Percentiles rank a stretch among this genome's conserved stretches.
phyloP scores from a whole-genome alignment of 2,329 filamentous ascomycete species.

The Elsinoe batatas region DNA sequence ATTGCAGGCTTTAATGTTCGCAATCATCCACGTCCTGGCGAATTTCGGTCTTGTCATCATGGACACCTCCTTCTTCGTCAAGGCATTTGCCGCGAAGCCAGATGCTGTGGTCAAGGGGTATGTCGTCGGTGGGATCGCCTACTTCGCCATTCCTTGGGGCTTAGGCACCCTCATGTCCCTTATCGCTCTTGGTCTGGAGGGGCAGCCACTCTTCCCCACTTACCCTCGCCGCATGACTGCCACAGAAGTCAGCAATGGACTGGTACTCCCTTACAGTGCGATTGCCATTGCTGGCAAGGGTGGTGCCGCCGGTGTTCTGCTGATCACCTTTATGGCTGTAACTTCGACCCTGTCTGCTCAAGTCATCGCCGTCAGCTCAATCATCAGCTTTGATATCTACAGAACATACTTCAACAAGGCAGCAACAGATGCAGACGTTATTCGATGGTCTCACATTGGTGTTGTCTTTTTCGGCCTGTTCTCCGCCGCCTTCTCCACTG shows the following conservation, averaged over 20 bases:
- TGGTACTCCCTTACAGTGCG: slow-evolving; percentile 40
- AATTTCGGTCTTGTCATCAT: slow-evolving; percentile 43
- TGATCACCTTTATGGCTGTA: slow-evolving; percentile 44
- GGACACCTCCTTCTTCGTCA: slow-evolving; percentile 46
- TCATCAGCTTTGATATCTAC: slow-evolving; percentile 43
- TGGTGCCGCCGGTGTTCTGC: slow-evolving; percentile 36
- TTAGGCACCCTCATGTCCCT: slow-evolving; percentile 40
- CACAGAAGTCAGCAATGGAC: slow-evolving; percentile 34
- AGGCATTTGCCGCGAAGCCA: slow-evolving; percentile 41
- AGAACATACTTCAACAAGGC: slow-evolving; percentile 41
- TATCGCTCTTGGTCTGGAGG: slow-evolving; percentile 36
- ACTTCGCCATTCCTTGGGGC: slow-evolving; percentile 41
- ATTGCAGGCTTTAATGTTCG: slow-evolving; percentile 27
- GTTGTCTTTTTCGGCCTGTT: slow-evolving; percentile 41
- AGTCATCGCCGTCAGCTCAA: slow-evolving; percentile 43
- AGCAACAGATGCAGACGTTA: slow-evolving; percentile 34
- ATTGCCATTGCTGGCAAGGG: slow-evolving; percentile 35
- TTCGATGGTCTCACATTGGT: slow-evolving; percentile 38
- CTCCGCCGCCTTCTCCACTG: slow-evolving; percentile 39
- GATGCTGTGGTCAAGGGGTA: slow-evolving; percentile 40
- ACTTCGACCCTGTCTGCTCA: slow-evolving; percentile 42
- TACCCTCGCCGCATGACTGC: slow-evolving; percentile 34
- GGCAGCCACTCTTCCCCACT: slow-evolving; percentile 37
- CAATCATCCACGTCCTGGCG: slow-evolving; percentile 40
- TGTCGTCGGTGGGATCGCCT: slow-evolving; percentile 36